Percentiles rank a stretch among this genome's conserved stretches.
Conservation (phyloP, 805 yeast species). For the Zygosaccharomyces kombuchaensis region DNA sequence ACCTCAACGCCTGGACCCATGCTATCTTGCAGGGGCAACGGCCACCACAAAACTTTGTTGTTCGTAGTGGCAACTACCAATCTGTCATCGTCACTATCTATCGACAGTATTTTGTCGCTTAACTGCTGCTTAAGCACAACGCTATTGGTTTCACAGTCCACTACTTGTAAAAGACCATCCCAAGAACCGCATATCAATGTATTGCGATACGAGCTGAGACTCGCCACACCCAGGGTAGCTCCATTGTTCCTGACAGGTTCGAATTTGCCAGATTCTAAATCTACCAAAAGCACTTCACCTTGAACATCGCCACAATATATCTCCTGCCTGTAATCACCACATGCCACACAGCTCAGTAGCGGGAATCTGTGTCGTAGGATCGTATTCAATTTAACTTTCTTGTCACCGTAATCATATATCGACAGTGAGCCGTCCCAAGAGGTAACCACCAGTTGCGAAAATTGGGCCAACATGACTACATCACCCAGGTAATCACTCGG, state of each 20-base stretch:
- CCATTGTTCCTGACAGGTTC: conserved; percentile 23
- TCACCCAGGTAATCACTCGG: conserved; percentile 30
- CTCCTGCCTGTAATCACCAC: conserved; percentile 13
- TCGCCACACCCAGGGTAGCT: conserved; percentile 42
- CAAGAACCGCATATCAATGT: conserved; percentile 52
- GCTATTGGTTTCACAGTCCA: conserved; percentile 40
- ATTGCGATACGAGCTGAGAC: conserved; percentile 27
- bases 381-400: conserved; percentile 5
- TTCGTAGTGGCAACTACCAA: conserved; percentile 53
- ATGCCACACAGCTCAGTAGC: conserved; percentile 14
- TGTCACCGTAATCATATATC: conserved; percentile 39
- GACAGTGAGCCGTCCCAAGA: conserved; percentile 55
- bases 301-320: conserved; percentile 50
- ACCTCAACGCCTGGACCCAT: conserved; percentile 13
- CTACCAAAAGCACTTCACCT: conserved; percentile 50
- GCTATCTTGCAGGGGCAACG: conserved; percentile 14
- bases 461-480: conserved; percentile 21
- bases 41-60: conserved; percentile 39
- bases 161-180: conserved; percentile 48
- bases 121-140: conserved; percentile 9
- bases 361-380: conserved; percentile 8
- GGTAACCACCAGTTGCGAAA: conserved; percentile 43
- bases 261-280: conserved; percentile 43
- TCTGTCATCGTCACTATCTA: conserved; percentile 49
- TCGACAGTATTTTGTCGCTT: conserved; percentile 41